Evolutionary conservation across 371 early-diverging fungal species (phyloP).

Genomic region (Mucor irregularis): DNA sequence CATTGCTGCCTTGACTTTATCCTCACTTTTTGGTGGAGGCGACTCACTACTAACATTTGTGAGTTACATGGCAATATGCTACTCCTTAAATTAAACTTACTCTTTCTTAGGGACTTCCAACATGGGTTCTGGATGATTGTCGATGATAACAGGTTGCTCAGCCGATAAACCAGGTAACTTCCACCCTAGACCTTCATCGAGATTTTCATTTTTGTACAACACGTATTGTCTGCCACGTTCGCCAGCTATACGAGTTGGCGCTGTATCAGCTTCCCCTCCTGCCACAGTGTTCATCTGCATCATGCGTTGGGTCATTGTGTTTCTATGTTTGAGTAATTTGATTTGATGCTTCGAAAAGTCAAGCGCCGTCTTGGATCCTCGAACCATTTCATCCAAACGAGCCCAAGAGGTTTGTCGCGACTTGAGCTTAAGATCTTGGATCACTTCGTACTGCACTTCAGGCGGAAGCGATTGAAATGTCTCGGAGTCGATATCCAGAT

Average conservation of each 20-base stretch:
- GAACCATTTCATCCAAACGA: constrained; percentile 74
- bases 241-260: constrained; percentile 66
- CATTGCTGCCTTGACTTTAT: constrained; percentile 37
- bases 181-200: constrained; percentile 69
- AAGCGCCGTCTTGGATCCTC: constrained; percentile 65
- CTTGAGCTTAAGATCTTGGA: constrained; percentile 80
- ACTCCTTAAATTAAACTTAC: too few species aligned
- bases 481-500: constrained; percentile 76
- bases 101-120: constrained; percentile 1
- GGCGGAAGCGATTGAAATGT: constrained; percentile 78
- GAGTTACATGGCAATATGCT: too few species aligned
- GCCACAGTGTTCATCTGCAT: constrained; percentile 60
- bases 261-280: constrained; percentile 14
- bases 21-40: too few species aligned
- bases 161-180: constrained; percentile 47
- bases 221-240: constrained; percentile 82
- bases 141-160: constrained; percentile 27
- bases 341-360: constrained; percentile 94
- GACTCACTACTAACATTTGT: too few species aligned
- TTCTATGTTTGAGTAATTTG: constrained; percentile 78
- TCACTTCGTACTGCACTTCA: constrained; percentile 88
- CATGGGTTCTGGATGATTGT: constrained; percentile 5
- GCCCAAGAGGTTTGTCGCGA: constrained; percentile 82
- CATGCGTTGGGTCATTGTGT: constrained; percentile 82
- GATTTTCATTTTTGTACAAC: constrained; percentile 79